Percentiles rank a stretch among this genome's conserved stretches.
Evolutionary conservation across 176 grass and related monocot species (phyloP).

Genomic region (Rhynchospora tenuis): DNA sequence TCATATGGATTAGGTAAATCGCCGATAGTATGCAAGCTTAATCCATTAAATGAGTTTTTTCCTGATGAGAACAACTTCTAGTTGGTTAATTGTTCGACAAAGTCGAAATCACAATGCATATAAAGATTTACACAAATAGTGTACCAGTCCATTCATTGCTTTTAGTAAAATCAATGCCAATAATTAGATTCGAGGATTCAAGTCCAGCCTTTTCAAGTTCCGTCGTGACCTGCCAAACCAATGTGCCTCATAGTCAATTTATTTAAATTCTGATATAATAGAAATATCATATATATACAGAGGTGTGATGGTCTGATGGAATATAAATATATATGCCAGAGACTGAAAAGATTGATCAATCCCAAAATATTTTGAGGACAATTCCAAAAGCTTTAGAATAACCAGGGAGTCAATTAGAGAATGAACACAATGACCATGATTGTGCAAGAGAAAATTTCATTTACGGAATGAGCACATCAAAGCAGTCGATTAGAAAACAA

Average conservation of each 20-base stretch:
- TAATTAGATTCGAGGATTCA: slow-evolving; percentile 88
- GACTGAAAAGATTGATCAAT: not conserved
- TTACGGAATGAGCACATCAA: not conserved
- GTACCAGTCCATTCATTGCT: slow-evolving; percentile 95
- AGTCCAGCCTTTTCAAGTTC: slow-evolving; percentile 77
- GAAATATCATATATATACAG: not conserved
- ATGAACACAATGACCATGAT: not conserved
- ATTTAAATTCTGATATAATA: not conserved
- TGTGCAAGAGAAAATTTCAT: not conserved
- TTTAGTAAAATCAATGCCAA: slow-evolving; percentile 95
- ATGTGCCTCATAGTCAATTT: too few species aligned
- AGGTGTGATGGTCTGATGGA: not conserved
- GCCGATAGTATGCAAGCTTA: slow-evolving; percentile 77
- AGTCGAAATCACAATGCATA: not conserved
- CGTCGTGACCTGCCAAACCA: slow-evolving; percentile 66
- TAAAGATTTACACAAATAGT: not conserved
- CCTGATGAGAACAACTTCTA: slow-evolving; percentile 35
- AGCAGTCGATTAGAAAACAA: not conserved
- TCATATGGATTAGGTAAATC: slow-evolving; percentile 77
- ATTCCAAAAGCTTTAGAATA: not conserved
- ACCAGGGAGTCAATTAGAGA: not conserved
- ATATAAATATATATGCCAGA: not conserved
- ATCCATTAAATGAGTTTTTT: slow-evolving; percentile 72
- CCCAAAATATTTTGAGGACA: not conserved
- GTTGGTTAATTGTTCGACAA: not conserved